These are phyloP conservation scores for Pichia scutulata DNA, from an alignment of 805 yeast genomes.

Conservation along the genomic window DNA sequence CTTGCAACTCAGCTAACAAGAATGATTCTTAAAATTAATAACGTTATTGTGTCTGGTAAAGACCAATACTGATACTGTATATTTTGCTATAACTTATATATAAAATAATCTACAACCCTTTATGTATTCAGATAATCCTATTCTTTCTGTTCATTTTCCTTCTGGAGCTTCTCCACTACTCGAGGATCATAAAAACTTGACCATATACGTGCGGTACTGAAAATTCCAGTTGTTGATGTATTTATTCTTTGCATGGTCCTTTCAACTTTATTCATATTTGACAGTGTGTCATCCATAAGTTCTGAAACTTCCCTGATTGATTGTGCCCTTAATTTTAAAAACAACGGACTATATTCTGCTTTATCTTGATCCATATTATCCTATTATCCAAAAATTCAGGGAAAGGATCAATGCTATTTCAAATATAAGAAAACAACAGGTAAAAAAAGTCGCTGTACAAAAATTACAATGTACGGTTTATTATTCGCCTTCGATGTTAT, in stretches of 20 bases:
- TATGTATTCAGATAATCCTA: neutral
- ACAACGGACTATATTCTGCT: slow-evolving; percentile 4
- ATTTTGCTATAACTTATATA: neutral
- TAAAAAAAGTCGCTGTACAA: neutral
- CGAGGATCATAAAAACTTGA: slow-evolving; percentile 18
- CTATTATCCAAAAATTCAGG: no score
- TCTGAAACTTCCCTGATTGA: slow-evolving; percentile 2
- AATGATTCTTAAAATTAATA: slow-evolving; percentile 95
- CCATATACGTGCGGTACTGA: slow-evolving; percentile 16
- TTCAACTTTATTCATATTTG: slow-evolving; percentile 10
- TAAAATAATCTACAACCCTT: neutral
- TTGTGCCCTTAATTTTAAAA: slow-evolving; percentile 9
- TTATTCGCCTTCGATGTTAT: neutral
- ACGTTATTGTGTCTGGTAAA: slow-evolving; percentile 67
- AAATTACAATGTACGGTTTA: neutral
- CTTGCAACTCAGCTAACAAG: slow-evolving; percentile 96
- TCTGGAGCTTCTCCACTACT: slow-evolving; percentile 11
- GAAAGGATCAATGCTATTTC: neutral
- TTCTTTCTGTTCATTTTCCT: slow-evolving; percentile 7
- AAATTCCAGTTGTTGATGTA: slow-evolving; percentile 7
- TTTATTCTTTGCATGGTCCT: slow-evolving; percentile 8
- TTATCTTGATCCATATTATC: neutral
- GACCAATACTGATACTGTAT: slow-evolving; percentile 20
- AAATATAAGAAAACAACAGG: neutral
- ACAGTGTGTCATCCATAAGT: slow-evolving; percentile 11